Evolutionary conservation across 2,329 filamentous ascomycete genomes (phyloP), one percentile per base, ranked within the genome.

Genomic region (Phaeosphaeria sp.): DNA sequence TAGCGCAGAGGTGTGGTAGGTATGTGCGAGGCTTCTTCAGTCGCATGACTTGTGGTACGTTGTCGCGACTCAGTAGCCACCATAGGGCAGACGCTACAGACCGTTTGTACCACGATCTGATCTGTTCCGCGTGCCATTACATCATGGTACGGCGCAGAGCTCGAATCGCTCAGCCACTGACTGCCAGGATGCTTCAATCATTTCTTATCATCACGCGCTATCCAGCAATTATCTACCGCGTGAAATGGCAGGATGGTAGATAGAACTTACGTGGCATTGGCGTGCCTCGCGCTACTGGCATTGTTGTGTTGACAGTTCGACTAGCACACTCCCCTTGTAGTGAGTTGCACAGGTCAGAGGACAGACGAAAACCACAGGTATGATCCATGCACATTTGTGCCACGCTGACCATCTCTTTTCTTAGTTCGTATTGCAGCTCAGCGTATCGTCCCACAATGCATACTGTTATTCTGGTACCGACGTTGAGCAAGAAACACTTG

Each of bases 71-170:
- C 30, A 36, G 30, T 3, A 36, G 30, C 11, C 50, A 54, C 46
- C 53, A 55, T 56, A 57, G 42, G 52, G 50, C 60, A 58, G 49
- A 53, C 61, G 53, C 65, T 59, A 65, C 43, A 60, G 54, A 59
- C 52, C 42, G 55, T 49, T 30, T 11, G 58, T 60, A 47, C 48
- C 53, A 59, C 56, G 54, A 58, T 59, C 44, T 55, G 58, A 55
- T 60, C 54, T 47, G 54, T 58, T 60, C 44, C 51, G 48, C 51
- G 42, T 44, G 53, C 50, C 36, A 60, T 69, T 63, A 57, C 58
- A 67, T 69, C 68, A 65, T 66, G 43, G 36, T 21, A 43, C 46
- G 46, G 52, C 52, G 54, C 42, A 54, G 54, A 27, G 47, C 44
- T 47, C 58, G 30, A 36, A 22, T 58, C 50, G 33, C 22, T 52